Evolutionary conservation across 176 grass and related monocot species (phyloP), one percentile per base, ranked within the genome.

Genomic region (Hyparrhenia diplandra): DNA sequence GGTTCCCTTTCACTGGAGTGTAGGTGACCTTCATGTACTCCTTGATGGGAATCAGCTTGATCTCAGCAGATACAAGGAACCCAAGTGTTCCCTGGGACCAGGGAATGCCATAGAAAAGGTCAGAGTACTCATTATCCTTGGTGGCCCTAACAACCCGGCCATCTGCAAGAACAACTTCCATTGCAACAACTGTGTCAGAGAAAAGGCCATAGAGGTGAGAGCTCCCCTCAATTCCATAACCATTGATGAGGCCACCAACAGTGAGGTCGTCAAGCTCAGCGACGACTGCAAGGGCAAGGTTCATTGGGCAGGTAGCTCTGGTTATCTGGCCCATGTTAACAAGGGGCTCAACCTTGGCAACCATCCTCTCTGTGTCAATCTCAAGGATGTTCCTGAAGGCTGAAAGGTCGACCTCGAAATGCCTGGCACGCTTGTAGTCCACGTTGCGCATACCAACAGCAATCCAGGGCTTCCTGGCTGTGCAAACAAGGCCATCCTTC

Each of bases 221-320:
- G 77, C 95, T 98, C n/a, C 95, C 95, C 66, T 94, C 92, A 60
- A 98, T 94, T 1, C 95, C 95, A 27, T 98, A 98, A 17, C 95
- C 92, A 39, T 98, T 98, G 77, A 98, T 98, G 5, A 94, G 85
- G 14, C 95, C 95, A 18, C 95, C 95, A 23, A 92, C 95, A 16
- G 95, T 98, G 47, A 98, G 95, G 87, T 98, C 95, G 11, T 98
- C 92, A 40, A 98, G 92, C 81, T 98, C 95, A 8, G 95, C 85
- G 25, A 94, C 84, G 7, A 98, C 95, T 2, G 95, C 88, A 30
- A 92, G 88, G 42, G 88, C 71, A 25, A 98, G 92, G 67, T 92
- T 94, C 92, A 98, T 92, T 2, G 90, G 95, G 52, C 89, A 93
- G 16, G 95, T 98, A 67, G 81, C 81, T 70, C 92, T 79, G 41